Evolutionary conservation across 768 basidiomycete species (phyloP).

Genomic region (Mycena chlorophos): DNA sequence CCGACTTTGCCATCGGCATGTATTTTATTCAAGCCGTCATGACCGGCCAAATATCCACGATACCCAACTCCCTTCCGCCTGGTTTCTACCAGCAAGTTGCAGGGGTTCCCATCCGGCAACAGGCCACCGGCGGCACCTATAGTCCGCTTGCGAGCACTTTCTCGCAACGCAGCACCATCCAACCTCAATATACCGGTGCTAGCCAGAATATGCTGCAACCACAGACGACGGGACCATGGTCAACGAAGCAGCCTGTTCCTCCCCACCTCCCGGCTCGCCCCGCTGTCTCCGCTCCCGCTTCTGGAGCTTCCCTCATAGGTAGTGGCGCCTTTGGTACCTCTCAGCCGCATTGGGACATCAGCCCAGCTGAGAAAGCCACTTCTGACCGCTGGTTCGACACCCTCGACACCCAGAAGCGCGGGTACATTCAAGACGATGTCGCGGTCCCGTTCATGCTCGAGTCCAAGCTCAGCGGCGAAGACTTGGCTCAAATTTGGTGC

Average conservation of each 20-base stretch:
- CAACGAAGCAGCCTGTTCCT: slow-evolving; percentile 22
- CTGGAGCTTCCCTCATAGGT: slow-evolving; percentile 31
- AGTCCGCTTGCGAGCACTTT: slow-evolving; percentile 53
- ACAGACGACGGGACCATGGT: slow-evolving; percentile 47
- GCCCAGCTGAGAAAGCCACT: slow-evolving; percentile 71
- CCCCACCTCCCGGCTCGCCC: slow-evolving; percentile 45
- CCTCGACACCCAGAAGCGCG: slow-evolving; percentile 73
- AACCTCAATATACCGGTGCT: slow-evolving; percentile 69
- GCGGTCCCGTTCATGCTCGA: slow-evolving; percentile 96
- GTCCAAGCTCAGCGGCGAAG: slow-evolving; percentile 78
- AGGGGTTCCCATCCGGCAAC: slow-evolving; percentile 45
- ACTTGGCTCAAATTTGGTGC: slow-evolving; percentile 90
- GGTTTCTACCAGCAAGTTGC: slow-evolving; percentile 84
- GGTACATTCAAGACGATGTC: slow-evolving; percentile 88
- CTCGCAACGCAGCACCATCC: slow-evolving; percentile 41
- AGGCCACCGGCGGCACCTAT: slow-evolving; percentile 64
- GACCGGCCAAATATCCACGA: slow-evolving; percentile 68
- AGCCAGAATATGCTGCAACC: slow-evolving; percentile 44
- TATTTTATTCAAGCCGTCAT: slow-evolving; percentile 93
- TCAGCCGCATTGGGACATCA: slow-evolving; percentile 75
- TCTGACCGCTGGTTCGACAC: slow-evolving; percentile 79
- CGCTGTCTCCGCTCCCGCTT: slow-evolving; percentile 19
- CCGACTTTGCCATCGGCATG: slow-evolving; percentile 96
- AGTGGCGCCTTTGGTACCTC: slow-evolving; percentile 26
- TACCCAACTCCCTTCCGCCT: slow-evolving; percentile 77